Percentiles rank a stretch among this genome's conserved stretches.
Conservation (phyloP, 768 basidiomycete genomes). For the Trichaptum fuscoviolaceum region DNA sequence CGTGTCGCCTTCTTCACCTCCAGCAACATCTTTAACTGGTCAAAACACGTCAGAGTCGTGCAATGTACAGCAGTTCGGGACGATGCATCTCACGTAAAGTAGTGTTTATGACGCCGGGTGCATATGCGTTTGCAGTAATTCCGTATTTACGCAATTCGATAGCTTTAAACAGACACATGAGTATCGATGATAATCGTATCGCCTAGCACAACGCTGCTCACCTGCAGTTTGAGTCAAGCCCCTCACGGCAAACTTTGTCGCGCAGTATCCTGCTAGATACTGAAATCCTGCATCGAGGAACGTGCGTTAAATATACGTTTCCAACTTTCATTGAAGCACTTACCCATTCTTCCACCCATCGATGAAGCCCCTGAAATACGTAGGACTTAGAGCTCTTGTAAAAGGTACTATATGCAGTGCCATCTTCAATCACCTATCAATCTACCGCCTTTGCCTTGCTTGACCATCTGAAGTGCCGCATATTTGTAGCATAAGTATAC, state of each 20-base stretch:
- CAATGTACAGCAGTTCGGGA: no score
- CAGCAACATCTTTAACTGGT: no score
- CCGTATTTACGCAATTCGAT: slow-evolving; percentile 28
- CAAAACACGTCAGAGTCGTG: no score
- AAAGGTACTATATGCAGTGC: neutral
- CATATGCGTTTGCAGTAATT: slow-evolving; percentile 38
- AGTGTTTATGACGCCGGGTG: slow-evolving; percentile 30
- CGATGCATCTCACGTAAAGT: slow-evolving; percentile 20
- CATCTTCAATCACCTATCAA: slow-evolving; percentile 29
- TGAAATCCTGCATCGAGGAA: slow-evolving; percentile 8
- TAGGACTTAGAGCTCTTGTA: neutral
- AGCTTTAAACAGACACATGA: slow-evolving; percentile 8
- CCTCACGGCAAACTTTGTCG: slow-evolving; percentile 38
- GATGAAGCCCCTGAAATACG: slow-evolving; percentile 22
- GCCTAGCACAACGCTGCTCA: slow-evolving; percentile 11
- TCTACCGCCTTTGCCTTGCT: slow-evolving; percentile 36
- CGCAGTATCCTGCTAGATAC: slow-evolving; percentile 23
- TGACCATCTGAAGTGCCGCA: slow-evolving; percentile 40
- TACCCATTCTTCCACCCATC: slow-evolving; percentile 26
- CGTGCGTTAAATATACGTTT: neutral
- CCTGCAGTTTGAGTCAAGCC: slow-evolving; percentile 36
- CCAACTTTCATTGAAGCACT: neutral
- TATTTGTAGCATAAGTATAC: slow-evolving; percentile 48
- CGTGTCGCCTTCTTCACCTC: no score
- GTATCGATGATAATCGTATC: neutral